Evolutionary conservation across 225 moss, liverwort and hornwort species (phyloP).

Genomic region (Sphagnum contortum): DNA sequence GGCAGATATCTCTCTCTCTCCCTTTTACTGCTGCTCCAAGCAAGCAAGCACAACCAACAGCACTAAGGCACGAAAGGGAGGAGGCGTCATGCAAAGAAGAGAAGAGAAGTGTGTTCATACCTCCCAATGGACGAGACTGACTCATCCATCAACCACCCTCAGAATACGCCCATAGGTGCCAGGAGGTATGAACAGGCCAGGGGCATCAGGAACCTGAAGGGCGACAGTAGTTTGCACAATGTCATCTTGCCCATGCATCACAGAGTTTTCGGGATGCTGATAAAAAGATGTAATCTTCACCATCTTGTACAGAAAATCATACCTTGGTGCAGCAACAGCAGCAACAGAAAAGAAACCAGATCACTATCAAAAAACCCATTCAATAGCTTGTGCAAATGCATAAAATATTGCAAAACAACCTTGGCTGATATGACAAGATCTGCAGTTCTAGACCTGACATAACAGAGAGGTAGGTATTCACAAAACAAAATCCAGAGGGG

Average conservation of each 20-base stretch:
- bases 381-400: not conserved
- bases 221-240: conserved; percentile 69
- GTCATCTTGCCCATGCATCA: conserved; percentile 43
- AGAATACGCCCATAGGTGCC: conserved; percentile 69
- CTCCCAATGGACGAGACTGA: conserved; percentile 95
- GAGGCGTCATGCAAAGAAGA: too few species aligned
- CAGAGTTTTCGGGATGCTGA: conserved; percentile 56
- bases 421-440: not conserved
- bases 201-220: conserved; percentile 95
- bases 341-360: conserved; percentile 4
- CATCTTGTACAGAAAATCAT: conserved; percentile 93
- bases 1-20: too few species aligned
- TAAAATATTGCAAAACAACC: conserved; percentile 4
- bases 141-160: conserved; percentile 57
- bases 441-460: not conserved
- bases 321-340: conserved; percentile 24
- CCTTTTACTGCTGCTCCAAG: too few species aligned
- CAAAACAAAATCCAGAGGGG: too few species aligned
- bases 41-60: too few species aligned
- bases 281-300: conserved; percentile 82
- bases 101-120: conserved; percentile 10
- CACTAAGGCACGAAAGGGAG: too few species aligned
- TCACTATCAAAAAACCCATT: not conserved
- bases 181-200: conserved; percentile 83
- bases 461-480: too few species aligned